Conservation (phyloP, 1,284 basidiomycete species). For the Irpex sp. region DNA sequence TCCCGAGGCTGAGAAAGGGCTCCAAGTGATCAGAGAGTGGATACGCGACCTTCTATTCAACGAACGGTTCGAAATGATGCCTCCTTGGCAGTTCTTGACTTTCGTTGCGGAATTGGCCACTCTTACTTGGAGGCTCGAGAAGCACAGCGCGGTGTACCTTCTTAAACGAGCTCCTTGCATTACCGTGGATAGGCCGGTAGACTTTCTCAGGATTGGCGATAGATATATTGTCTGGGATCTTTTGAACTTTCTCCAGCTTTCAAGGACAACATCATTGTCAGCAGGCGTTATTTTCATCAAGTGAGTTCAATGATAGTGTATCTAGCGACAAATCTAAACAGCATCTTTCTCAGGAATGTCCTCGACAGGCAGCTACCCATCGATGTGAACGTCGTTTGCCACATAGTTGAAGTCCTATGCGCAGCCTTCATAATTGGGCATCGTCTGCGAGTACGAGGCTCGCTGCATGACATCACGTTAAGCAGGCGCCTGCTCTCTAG, state of each 20-base stretch:
- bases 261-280: constrained; percentile 17
- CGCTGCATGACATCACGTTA: constrained; percentile 41
- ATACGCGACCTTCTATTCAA: constrained; percentile 31
- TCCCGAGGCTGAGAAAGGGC: constrained; percentile 31
- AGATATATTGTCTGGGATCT: constrained; percentile 37
- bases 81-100: constrained; percentile 11
- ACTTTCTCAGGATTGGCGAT: constrained; percentile 11
- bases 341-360: constrained; percentile 34
- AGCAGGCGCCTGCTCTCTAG: constrained; percentile 44
- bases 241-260: constrained; percentile 22
- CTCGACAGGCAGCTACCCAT: constrained; percentile 30
- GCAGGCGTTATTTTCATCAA: constrained; percentile 27
- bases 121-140: constrained; percentile 19
- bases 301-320: constrained; percentile 10
- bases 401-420: constrained; percentile 41
- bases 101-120: constrained; percentile 23
- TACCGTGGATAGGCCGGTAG: constrained; percentile 7
- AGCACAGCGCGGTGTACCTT: constrained; percentile 5
- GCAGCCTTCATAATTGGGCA: constrained; percentile 33
- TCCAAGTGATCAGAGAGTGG: constrained; percentile 39
- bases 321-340: not conserved
- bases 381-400: constrained; percentile 41
- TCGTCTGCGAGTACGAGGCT: constrained; percentile 18
- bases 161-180: constrained; percentile 17
- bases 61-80: constrained; percentile 5